Conservation (phyloP, 2,329 filamentous ascomycete genomes). For the Fusarium cyanostomum region DNA sequence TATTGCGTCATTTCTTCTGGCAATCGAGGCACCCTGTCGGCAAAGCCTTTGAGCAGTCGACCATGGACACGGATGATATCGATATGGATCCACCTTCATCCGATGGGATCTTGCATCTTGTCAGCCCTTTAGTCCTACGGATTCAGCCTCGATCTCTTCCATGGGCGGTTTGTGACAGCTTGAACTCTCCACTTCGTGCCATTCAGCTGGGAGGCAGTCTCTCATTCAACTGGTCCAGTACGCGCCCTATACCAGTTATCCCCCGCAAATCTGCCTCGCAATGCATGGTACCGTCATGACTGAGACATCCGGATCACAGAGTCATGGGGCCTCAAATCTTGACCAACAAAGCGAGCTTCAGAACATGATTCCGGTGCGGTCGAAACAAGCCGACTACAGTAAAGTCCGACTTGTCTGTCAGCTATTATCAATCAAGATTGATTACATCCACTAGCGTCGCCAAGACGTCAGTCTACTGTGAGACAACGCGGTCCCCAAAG, state of each 20-base stretch:
- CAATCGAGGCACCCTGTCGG: background rate
- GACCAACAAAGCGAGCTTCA: background rate
- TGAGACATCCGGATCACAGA: background rate
- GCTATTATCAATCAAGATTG: background rate
- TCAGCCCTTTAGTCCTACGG: background rate
- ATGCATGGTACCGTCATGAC: background rate
- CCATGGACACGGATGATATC: background rate
- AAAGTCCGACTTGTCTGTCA: background rate
- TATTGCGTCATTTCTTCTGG: background rate
- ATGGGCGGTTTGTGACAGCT: background rate
- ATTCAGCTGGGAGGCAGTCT: background rate
- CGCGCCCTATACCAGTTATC: background rate
- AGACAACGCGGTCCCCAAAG: background rate
- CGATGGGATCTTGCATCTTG: background rate
- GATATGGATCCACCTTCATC: constrained; percentile 2
- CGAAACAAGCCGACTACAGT: background rate
- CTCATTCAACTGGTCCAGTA: background rate
- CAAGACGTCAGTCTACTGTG: background rate
- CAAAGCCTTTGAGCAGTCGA: background rate
- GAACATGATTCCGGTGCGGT: background rate
- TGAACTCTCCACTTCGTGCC: background rate
- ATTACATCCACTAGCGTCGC: background rate
- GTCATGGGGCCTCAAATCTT: background rate
- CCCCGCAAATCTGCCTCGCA: background rate
- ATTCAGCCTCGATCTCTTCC: background rate